Evolutionary conservation across 1,139 yeast species (phyloP).

Genomic region (Pichia sp.): DNA sequence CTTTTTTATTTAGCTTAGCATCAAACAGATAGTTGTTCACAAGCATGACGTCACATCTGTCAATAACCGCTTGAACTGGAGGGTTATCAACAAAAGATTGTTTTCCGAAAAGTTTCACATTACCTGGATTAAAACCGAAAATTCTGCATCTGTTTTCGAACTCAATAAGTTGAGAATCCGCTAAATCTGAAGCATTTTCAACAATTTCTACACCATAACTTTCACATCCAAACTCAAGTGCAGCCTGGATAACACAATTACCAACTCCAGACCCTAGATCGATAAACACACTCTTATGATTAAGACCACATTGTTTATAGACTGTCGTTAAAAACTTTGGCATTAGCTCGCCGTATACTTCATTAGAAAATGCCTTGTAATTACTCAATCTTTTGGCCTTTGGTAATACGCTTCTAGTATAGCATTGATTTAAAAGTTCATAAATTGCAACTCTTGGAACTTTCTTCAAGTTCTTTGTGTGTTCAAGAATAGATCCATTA

Average conservation of each 20-base stretch:
- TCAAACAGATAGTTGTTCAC: constrained; percentile 83
- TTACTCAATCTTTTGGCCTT: constrained; percentile 55
- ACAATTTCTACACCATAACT: constrained; percentile 90
- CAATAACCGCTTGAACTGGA: constrained; percentile 45
- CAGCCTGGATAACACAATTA: constrained; percentile 83
- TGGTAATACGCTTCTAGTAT: constrained; percentile 74
- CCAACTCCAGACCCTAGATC: constrained; percentile 93
- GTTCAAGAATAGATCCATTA: constrained; percentile 24
- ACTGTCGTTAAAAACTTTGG: constrained; percentile 71
- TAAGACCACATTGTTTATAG: constrained; percentile 54
- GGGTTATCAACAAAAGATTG: constrained; percentile 68
- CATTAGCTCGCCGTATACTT: constrained; percentile 84
- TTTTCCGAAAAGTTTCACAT: constrained; percentile 50
- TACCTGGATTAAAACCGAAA: constrained; percentile 57
- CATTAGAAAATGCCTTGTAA: constrained; percentile 83
- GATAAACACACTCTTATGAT: constrained; percentile 52
- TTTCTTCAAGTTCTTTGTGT: constrained; percentile 31
- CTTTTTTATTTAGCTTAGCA: constrained; percentile 58
- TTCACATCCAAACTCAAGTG: constrained; percentile 74
- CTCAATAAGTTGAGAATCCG: constrained; percentile 52
- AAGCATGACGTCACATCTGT: constrained; percentile 62
- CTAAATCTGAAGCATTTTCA: constrained; percentile 70
- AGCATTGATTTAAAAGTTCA: constrained; percentile 63
- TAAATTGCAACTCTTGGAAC: constrained; percentile 57
- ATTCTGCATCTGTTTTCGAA: constrained; percentile 49